These are phyloP conservation scores for Pilobolus umbonatus DNA, from an alignment of 192 early-diverging fungal species.

Conservation along the genomic window DNA sequence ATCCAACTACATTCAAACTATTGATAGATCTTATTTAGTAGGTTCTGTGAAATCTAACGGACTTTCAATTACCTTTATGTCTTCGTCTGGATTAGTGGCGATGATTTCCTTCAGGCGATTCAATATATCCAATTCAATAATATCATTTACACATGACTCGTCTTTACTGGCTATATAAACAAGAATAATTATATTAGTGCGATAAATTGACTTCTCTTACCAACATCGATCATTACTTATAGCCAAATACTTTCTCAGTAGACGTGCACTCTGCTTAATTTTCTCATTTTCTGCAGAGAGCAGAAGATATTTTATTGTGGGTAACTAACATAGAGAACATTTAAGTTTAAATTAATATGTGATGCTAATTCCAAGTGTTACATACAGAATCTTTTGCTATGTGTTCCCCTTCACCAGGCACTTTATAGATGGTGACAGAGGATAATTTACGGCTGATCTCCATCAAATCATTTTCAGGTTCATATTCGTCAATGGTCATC, in stretches of 20 bases:
- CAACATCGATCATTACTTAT: neutral
- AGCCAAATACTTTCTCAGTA: conserved; percentile 19
- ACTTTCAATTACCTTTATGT: conserved; percentile 17
- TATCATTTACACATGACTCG: conserved; percentile 14
- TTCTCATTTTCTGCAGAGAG: conserved; percentile 11
- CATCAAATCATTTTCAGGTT: conserved; percentile 22
- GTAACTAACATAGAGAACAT: neutral
- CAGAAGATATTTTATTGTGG: conserved; percentile 3
- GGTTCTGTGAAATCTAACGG: neutral
- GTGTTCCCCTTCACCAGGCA: conserved; percentile 4
- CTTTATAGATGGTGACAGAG: conserved; percentile 23
- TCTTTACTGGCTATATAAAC: neutral
- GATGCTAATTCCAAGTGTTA: neutral
- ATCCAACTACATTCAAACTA: conserved; percentile 40
- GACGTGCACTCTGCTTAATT: conserved; percentile 6
- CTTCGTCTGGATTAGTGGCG: neutral
- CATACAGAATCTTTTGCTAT: conserved; percentile 19
- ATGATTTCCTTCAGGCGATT: conserved; percentile 20
- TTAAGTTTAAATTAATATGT: neutral
- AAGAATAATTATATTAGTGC: neutral
- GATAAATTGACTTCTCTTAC: neutral
- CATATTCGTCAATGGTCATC: conserved; percentile 32
- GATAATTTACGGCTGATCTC: conserved; percentile 33
- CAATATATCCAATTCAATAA: conserved; percentile 24
- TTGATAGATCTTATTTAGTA: neutral